Percentiles rank a stretch among this genome's conserved stretches.
Conservation (phyloP, 1,139 yeast species). For the Pichia sp. region DNA sequence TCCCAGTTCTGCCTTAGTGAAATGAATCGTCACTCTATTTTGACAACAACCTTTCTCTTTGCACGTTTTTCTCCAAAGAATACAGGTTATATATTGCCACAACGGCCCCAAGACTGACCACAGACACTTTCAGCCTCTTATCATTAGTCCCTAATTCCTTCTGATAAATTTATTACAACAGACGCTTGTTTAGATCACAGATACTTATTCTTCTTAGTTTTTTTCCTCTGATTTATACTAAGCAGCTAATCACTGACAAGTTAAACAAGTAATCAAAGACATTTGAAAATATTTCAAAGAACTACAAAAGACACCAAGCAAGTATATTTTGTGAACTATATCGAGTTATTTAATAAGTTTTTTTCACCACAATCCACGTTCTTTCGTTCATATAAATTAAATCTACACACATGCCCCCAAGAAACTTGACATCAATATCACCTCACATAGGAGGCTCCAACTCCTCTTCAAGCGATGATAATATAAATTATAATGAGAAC, state of each 20-base stretch:
- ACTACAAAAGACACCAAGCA: no score
- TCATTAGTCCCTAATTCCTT: not conserved
- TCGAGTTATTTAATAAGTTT: not conserved
- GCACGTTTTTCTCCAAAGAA: not conserved
- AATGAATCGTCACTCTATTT: not conserved
- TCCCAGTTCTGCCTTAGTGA: not conserved
- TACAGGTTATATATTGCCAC: not conserved
- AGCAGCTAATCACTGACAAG: no score
- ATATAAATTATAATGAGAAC: constrained; percentile 14
- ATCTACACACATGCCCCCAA: constrained; percentile 23
- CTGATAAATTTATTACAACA: not conserved
- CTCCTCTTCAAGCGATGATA: constrained; percentile 17
- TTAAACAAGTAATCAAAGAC: not conserved
- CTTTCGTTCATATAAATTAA: not conserved
- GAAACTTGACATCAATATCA: constrained; percentile 29
- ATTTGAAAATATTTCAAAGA: not conserved
- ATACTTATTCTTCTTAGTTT: no score
- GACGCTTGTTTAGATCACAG: no score
- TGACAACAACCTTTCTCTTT: not conserved
- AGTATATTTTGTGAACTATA: not conserved
- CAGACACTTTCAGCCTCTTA: not conserved
- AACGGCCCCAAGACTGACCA: not conserved
- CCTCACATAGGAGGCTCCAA: constrained; percentile 26
- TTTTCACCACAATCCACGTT: not conserved
- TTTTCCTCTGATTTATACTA: no score